Evolutionary conservation across 768 basidiomycete species (phyloP).

Genomic region (Pulveroboletus frians): DNA sequence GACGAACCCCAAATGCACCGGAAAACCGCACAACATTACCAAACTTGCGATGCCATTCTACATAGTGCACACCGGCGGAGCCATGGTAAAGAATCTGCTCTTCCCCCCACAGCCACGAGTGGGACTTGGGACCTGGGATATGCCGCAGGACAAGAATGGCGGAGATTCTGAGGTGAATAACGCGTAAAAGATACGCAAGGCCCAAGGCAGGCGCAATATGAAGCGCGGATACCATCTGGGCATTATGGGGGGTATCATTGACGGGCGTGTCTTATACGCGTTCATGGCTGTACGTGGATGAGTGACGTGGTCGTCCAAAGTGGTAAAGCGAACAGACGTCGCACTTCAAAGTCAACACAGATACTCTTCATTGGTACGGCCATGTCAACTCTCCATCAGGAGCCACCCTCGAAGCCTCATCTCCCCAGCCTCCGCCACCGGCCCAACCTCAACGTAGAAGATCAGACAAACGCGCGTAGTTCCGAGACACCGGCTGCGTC

Average conservation of each 20-base stretch:
- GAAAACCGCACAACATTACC: constrained; percentile 53
- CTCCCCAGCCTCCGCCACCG: constrained; percentile 28
- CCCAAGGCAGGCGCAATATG: constrained; percentile 17
- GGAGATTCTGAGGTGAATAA: constrained; percentile 33
- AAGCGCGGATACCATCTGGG: constrained; percentile 7
- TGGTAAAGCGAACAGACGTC: constrained; percentile 1
- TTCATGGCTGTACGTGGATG: neutral
- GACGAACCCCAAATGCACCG: constrained; percentile 50
- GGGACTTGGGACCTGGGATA: constrained; percentile 47
- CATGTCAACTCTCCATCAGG: constrained; percentile 25
- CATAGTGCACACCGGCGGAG: constrained; percentile 48
- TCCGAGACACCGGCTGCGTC: constrained; percentile 52
- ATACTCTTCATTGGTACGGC: neutral
- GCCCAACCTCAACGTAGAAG: constrained; percentile 37
- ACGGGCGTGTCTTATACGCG: constrained; percentile 2
- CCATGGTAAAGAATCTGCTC: constrained; percentile 51
- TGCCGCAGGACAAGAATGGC: constrained; percentile 34
- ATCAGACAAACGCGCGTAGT: constrained; percentile 20
- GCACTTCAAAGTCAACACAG: constrained; percentile 7
- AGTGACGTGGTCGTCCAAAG: constrained; percentile 18
- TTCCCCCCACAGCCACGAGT: constrained; percentile 56
- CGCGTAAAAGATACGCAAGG: constrained; percentile 30
- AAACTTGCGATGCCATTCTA: constrained; percentile 48
- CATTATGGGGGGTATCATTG: neutral
- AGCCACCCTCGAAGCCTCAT: constrained; percentile 26